Conservation (phyloP, 2,329 filamentous ascomycete species). For the Venturia carpophila region DNA sequence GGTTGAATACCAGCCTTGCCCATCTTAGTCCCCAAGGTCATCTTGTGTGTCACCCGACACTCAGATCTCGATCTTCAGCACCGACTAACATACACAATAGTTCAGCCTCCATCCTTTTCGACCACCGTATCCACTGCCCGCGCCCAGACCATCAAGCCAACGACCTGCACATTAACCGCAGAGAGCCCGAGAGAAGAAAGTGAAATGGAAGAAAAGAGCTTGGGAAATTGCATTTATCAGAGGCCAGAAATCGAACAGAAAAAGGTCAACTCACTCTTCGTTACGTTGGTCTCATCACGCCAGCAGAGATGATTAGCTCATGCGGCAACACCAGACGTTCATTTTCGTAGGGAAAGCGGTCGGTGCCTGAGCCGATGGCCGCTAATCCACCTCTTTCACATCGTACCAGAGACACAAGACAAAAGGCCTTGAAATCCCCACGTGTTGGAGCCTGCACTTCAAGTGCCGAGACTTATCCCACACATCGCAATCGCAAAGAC, state of each 20-base stretch:
- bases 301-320: background rate
- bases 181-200: background rate
- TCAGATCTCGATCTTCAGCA: background rate
- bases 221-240: background rate
- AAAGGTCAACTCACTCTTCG: background rate
- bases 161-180: background rate
- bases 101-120: background rate
- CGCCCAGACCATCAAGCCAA: background rate
- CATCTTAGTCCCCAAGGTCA: background rate
- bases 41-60: background rate
- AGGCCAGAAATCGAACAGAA: background rate
- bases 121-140: background rate
- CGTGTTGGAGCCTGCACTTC: slow-evolving; percentile 1
- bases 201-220: background rate
- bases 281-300: background rate
- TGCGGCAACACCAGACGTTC: background rate
- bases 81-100: background rate
- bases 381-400: slow-evolving; percentile 2
- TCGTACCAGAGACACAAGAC: background rate
- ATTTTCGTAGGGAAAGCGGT: background rate
- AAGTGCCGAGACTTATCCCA: slow-evolving; percentile 10
- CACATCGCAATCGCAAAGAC: slow-evolving; percentile 6
- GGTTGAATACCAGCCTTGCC: background rate
- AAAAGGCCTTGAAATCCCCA: background rate
- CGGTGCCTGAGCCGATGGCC: background rate